Evolutionary conservation across 164 flowering plant species (phyloP).

Genomic region (Malania oleifera): DNA sequence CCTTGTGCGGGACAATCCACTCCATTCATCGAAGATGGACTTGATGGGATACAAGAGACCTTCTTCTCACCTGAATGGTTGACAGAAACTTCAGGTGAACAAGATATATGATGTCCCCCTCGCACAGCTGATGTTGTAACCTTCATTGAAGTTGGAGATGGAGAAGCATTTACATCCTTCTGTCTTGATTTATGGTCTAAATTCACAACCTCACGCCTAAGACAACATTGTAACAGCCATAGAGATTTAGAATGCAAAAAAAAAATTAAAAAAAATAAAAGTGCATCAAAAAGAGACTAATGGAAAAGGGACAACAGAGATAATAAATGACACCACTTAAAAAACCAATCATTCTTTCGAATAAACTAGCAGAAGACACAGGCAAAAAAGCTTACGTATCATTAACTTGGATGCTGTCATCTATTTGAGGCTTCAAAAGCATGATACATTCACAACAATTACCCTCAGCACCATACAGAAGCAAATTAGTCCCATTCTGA

Average conservation of each 20-base stretch:
- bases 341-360: background rate
- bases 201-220: slow-evolving; percentile 35
- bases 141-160: slow-evolving; percentile 23
- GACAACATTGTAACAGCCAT: slow-evolving; percentile 5
- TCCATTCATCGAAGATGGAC: slow-evolving; percentile 28
- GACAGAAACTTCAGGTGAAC: slow-evolving; percentile 24
- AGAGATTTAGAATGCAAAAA: background rate
- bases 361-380: background rate
- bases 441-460: slow-evolving; percentile 17
- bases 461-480: slow-evolving; percentile 14
- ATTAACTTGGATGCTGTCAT: slow-evolving; percentile 21
- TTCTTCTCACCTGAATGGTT: slow-evolving; percentile 25
- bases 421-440: slow-evolving; percentile 17
- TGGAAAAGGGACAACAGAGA: background rate
- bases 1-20: slow-evolving; percentile 28
- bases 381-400: slow-evolving; percentile 38
- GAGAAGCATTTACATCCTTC: slow-evolving; percentile 17
- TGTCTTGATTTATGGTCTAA: slow-evolving; percentile 11
- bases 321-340: background rate
- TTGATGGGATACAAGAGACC: slow-evolving; percentile 24
- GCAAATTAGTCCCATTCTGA: slow-evolving; percentile 8
- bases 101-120: slow-evolving; percentile 18
- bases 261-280: background rate
- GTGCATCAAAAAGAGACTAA: background rate
- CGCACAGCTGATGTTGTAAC: slow-evolving; percentile 20